Conservation (phyloP, 2,329 filamentous ascomycete species). For the Ascochyta koolunga region DNA sequence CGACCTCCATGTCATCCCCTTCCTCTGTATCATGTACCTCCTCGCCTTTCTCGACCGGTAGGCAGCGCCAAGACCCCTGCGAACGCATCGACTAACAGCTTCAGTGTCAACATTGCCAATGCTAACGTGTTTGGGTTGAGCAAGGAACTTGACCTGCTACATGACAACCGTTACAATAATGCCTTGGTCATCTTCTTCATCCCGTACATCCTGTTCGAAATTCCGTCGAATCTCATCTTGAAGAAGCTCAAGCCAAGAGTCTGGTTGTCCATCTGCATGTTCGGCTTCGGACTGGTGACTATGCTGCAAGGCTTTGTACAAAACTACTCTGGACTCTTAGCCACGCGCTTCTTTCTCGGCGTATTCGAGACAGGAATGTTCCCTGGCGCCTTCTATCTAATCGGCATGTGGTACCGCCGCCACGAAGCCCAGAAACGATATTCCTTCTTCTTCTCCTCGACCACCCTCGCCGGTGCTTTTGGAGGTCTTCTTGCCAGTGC, state of each 20-base stretch:
- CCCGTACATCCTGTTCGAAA: constrained; percentile 60
- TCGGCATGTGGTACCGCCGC: constrained; percentile 89
- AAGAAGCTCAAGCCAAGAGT: constrained; percentile 60
- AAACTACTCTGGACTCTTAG: constrained; percentile 77
- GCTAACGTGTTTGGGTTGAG: constrained; percentile 59
- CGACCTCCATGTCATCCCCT: constrained; percentile 57
- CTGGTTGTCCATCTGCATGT: constrained; percentile 79
- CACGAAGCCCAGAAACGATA: constrained; percentile 89
- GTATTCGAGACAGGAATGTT: constrained; percentile 63
- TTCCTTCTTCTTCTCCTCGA: constrained; percentile 89
- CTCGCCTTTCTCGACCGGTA: constrained; percentile 56
- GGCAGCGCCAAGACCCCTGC: neutral
- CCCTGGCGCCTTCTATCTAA: constrained; percentile 65
- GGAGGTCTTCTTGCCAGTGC: constrained; percentile 83
- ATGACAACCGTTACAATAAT: constrained; percentile 55
- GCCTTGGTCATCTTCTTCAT: constrained; percentile 63
- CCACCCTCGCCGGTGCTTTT: constrained; percentile 80
- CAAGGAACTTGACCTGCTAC: constrained; percentile 52
- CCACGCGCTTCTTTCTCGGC: constrained; percentile 83
- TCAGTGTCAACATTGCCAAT: constrained; percentile 60
- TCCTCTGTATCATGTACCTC: constrained; percentile 59
- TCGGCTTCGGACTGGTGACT: constrained; percentile 77
- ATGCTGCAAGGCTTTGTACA: constrained; percentile 77
- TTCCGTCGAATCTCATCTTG: constrained; percentile 59
- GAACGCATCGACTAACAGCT: neutral